Evolutionary conservation across 768 basidiomycete genomes (phyloP), one percentile per base, ranked within the genome.

Genomic region (Pleurotus citrinopileatus): DNA sequence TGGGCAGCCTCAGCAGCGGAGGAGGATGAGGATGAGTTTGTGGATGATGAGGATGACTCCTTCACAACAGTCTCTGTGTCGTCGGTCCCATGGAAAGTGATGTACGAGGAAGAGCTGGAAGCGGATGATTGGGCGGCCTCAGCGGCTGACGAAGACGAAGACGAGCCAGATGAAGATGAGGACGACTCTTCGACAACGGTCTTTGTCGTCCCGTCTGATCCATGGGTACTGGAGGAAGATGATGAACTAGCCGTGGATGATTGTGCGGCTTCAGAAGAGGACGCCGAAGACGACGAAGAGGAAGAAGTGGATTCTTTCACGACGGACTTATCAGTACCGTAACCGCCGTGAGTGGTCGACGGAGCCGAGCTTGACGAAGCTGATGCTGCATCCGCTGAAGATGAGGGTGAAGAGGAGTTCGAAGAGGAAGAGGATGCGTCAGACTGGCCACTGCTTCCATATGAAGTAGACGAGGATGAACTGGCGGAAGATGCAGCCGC

Each of bases 31-130:
- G 32, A 36, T 22, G 48, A 40, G n/a, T n/a, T n/a, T n/a, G 10
- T n/a, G 10, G 38, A 51, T 17, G 48, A 34, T n/a, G 48, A 51
- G 19, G 48, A 51, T 0, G 48, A 51, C 10, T 37, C 48, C 2
- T 51, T 20, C 4, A 32, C 17, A 15, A 32, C 28, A 17, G 28
- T 23, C 20, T 28, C 23, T 4, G 48, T 51, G 48, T 34, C 48
- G 22, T 51, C 48, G 1, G 8, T 37, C 25, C 48, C 48, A 20
- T 36, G 48, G 17, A 17, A 51, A 3, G 48, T 13, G 15, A 4
- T 51, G 7, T 28, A 51, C 20, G 48, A 51, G 2, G 48, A 51
- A 20, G 46, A 48, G 27, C 46, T 17, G n/a, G 46, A n/a, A 26
- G 46, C 20, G 40, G 40, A 42, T 17, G 40, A 42, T 22, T 42